Conservation (phyloP, 768 basidiomycete genomes). For the Sporobolomyces roseus region DNA sequence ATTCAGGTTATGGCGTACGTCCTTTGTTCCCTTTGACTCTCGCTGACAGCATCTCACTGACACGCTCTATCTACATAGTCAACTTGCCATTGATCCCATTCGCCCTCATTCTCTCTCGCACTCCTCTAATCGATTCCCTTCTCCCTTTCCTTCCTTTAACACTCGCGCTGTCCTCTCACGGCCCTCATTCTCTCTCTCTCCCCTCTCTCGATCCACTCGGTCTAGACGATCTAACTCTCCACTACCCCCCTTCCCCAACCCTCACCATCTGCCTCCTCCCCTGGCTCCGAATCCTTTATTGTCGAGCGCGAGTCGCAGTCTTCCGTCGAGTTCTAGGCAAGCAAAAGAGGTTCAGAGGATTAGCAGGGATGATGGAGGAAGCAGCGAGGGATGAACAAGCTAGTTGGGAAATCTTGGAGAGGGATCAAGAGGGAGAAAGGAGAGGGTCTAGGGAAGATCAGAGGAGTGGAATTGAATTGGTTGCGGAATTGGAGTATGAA, state of each 20-base stretch:
- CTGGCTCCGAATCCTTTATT: slow-evolving; percentile 42
- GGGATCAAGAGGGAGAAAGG: background rate
- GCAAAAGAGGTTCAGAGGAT: slow-evolving; percentile 8
- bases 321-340: slow-evolving; percentile 35
- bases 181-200: background rate
- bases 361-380: slow-evolving; percentile 32
- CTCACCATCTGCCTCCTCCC: slow-evolving; percentile 43
- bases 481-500: slow-evolving; percentile 32
- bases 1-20: slow-evolving; percentile 30
- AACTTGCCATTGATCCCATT: slow-evolving; percentile 42
- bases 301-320: slow-evolving; percentile 15
- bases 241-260: slow-evolving; percentile 40
- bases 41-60: background rate
- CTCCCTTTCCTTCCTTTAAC: slow-evolving; percentile 34
- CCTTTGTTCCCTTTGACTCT: background rate
- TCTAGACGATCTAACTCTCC: slow-evolving; percentile 37
- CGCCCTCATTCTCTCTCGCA: slow-evolving; percentile 42
- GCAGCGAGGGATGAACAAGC: slow-evolving; percentile 18
- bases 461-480: slow-evolving; percentile 18
- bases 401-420: background rate
- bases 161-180: slow-evolving; percentile 21
- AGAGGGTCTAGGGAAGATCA: background rate
- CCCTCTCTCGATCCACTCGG: slow-evolving; percentile 19
- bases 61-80: slow-evolving; percentile 19
- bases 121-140: slow-evolving; percentile 44